Evolutionary conservation across 2,329 filamentous ascomycete genomes (phyloP), one percentile per base, ranked within the genome.

Genomic region (Didymellaceae sp.): DNA sequence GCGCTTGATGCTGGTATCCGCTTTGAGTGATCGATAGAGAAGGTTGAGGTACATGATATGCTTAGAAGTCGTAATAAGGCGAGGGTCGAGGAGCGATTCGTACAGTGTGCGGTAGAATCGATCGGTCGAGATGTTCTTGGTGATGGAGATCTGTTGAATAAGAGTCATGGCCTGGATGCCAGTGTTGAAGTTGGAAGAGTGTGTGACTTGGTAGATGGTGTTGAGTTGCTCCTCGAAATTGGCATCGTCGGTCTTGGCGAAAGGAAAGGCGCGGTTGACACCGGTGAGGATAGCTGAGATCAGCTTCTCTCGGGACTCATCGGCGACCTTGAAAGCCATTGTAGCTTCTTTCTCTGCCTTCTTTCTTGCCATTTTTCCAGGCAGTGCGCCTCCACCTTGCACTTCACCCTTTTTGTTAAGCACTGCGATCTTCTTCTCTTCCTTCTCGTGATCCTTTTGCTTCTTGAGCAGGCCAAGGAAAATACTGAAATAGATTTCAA

Each of bases 121-220:
- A 66, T 99, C 94, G 10, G 88, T 87, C 4, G 88, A 87, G 45
- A 93, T 80, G 64, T 92, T 88, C 70, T 94, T 91, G 3, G 87
- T 84, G 1, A 86, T 80, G 0, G 91, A 90, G 21, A 99, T 83
- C 72, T 97, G 94, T 71, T 97, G 94, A 59, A 99, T 95, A 38
- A 99, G 80, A 77, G 96, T 88, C 58, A 99, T 82, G 25, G 94
- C 93, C 74, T 99, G 94, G 28, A 99, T 90, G 69, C 91, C 94
- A 1, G 94, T 99, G 76, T 97, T 99, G 82, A 99, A 97, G 74
- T 99, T 99, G 48, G 93, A 91, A 1, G 93, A 97, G 75, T 99
- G 94, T 0, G 94, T 96, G 65, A 99, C 94, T 64, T 86, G 87
- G 82, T 97, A 99, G 20, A 99, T 82, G 3, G 93, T 97, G 69